A percentile compares a stretch with the other conserved stretches of the same genome.
Evolutionary conservation across 768 basidiomycete species (phyloP).

Genomic region (Pleurotus ostreatus): DNA sequence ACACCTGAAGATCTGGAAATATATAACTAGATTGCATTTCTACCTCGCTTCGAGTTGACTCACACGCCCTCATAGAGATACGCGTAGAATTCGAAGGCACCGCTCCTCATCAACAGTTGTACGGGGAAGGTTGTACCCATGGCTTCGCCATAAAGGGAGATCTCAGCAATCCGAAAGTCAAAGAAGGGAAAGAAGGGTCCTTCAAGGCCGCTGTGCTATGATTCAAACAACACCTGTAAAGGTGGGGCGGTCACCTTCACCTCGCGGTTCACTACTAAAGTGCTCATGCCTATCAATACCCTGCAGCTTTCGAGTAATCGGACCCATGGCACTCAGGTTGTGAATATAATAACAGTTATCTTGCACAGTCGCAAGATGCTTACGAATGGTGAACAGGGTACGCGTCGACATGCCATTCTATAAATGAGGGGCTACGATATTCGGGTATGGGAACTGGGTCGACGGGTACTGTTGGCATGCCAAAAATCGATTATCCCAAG

Average conservation of each 20-base stretch:
- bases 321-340: neutral
- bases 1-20: slow-evolving; percentile 63
- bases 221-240: slow-evolving; percentile 29
- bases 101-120: slow-evolving; percentile 69
- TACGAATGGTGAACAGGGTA: too few relatives aligned
- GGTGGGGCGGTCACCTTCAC: neutral
- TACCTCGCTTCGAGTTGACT: neutral
- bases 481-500: slow-evolving; percentile 44
- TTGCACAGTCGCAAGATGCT: neutral
- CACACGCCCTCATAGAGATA: slow-evolving; percentile 38
- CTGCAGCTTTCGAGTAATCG: neutral
- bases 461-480: slow-evolving; percentile 36
- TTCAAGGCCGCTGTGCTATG: slow-evolving; percentile 49
- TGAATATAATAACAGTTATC: neutral
- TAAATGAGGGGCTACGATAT: too few relatives aligned
- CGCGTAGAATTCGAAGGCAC: slow-evolving; percentile 36
- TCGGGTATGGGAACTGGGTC: too few relatives aligned
- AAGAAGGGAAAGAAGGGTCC: slow-evolving; percentile 52
- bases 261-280: neutral
- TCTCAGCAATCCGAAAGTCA: slow-evolving; percentile 34
- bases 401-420: too few relatives aligned
- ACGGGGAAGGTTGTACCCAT: slow-evolving; percentile 29
- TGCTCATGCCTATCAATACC: neutral
- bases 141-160: slow-evolving; percentile 43
- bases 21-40: slow-evolving; percentile 1